Conservation (phyloP, 495 filamentous ascomycete genomes). For the Penicillium dipodomyicola region DNA sequence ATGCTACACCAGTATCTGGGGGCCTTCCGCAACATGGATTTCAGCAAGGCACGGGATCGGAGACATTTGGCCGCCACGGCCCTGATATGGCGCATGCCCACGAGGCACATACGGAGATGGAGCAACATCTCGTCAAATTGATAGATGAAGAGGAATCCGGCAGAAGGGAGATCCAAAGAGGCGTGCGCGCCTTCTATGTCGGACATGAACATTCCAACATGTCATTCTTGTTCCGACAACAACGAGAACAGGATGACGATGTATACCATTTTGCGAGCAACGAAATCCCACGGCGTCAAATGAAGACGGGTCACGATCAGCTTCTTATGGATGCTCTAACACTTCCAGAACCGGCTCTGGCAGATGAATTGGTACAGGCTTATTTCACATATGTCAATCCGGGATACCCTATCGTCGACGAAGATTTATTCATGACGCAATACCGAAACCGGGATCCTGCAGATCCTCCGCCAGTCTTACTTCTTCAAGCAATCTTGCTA, state of each 20-base stretch:
- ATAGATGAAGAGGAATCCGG: constrained; percentile 47
- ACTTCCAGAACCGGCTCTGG: constrained; percentile 43
- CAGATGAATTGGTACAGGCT: constrained; percentile 48
- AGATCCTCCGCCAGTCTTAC: constrained; percentile 45
- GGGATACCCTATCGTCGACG: constrained; percentile 46
- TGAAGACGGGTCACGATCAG: constrained; percentile 47
- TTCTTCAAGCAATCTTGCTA: constrained; percentile 47
- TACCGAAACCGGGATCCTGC: constrained; percentile 47
- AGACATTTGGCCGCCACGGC: constrained; percentile 30
- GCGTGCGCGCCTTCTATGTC: constrained; percentile 49
- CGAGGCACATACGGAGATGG: constrained; percentile 40
- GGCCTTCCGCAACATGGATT: constrained; percentile 25
- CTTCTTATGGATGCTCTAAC: constrained; percentile 50
- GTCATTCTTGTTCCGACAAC: constrained; percentile 51
- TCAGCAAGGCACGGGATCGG: constrained; percentile 22
- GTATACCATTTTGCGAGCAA: constrained; percentile 50
- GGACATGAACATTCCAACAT: constrained; percentile 52
- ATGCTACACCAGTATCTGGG: constrained; percentile 22
- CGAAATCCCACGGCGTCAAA: constrained; percentile 45
- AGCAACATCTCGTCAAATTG: constrained; percentile 46
- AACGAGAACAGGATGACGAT: constrained; percentile 45
- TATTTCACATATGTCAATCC: constrained; percentile 48
- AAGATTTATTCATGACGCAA: constrained; percentile 48
- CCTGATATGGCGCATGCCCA: constrained; percentile 33
- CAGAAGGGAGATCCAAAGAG: constrained; percentile 43